These are phyloP conservation scores for Geosiphon pyriformis DNA, from an alignment of 192 early-diverging fungal species.

Conservation along the genomic window DNA sequence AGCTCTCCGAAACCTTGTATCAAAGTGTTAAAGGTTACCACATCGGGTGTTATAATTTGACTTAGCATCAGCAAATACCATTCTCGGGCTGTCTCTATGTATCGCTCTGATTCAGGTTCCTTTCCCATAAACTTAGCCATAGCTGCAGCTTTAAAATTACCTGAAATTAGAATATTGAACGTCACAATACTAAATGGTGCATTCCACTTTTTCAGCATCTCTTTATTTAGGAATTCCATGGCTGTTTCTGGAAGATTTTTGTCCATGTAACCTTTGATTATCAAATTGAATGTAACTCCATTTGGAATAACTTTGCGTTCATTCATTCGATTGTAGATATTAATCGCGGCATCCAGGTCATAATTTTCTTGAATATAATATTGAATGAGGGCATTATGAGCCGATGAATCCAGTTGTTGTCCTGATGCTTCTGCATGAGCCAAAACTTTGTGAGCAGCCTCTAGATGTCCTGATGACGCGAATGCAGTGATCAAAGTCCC, in stretches of 20 bases:
- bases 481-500: not conserved
- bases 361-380: not conserved
- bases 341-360: not conserved
- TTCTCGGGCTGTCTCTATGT: not conserved
- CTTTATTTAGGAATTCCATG: not conserved
- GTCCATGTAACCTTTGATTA: constrained; percentile 1
- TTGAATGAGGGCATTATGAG: constrained; percentile 1
- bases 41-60: not conserved
- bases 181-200: not conserved
- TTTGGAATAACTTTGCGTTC: not conserved
- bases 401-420: not conserved
- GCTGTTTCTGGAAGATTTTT: not conserved
- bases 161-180: not conserved
- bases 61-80: constrained; percentile 2
- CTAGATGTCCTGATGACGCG: not conserved
- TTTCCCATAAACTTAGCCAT: not conserved
- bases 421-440: not conserved
- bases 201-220: constrained; percentile 6
- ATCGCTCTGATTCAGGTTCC: not conserved
- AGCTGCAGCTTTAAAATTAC: not conserved
- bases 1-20: not conserved
- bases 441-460: not conserved
- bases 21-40: constrained; percentile 3
- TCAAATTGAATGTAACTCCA: not conserved
- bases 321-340: not conserved